These are phyloP conservation scores for Bathelium albidoporum DNA, from an alignment of 495 filamentous ascomycete species.

Conservation along the genomic window DNA sequence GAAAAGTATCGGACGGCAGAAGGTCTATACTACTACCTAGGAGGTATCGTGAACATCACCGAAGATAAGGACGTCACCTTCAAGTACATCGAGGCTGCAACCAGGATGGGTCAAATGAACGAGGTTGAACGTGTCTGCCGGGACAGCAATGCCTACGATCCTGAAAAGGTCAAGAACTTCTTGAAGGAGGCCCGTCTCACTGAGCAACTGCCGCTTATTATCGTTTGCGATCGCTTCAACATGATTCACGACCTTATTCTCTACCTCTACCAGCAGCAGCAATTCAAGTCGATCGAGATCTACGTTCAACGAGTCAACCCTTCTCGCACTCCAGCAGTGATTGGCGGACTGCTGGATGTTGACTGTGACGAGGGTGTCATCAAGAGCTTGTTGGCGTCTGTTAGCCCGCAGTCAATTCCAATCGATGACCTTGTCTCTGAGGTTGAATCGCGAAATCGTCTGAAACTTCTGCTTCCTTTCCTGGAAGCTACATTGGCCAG, in stretches of 20 bases:
- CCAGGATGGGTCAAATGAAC: conserved; percentile 77
- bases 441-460: conserved; percentile 87
- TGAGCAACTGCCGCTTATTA: conserved; percentile 92
- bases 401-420: conserved; percentile 74
- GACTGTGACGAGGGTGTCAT: conserved; percentile 96
- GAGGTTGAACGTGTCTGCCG: conserved; percentile 97
- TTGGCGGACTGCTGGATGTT: conserved; percentile 92
- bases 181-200: conserved; percentile 88
- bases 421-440: conserved; percentile 94
- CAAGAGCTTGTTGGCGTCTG: conserved; percentile 81
- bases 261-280: conserved; percentile 97
- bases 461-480: conserved; percentile 95
- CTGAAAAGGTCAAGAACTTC: conserved; percentile 99
- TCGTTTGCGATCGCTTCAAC: conserved; percentile 97
- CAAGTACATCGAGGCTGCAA: conserved; percentile 98
- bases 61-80: conserved; percentile 93
- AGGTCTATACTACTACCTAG: conserved; percentile 95
- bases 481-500: conserved; percentile 81
- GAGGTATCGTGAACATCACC: conserved; percentile 92
- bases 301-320: conserved; percentile 99
- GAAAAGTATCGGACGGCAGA: conserved; percentile 96
- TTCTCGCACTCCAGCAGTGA: conserved; percentile 80
- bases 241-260: conserved; percentile 95
- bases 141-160: conserved; percentile 79
- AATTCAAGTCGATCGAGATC: conserved; percentile 98